Percentiles rank a stretch among this genome's conserved stretches.
Evolutionary conservation across 176 grass and related monocot species (phyloP).

Genomic region (Cymbopogon citratus): DNA sequence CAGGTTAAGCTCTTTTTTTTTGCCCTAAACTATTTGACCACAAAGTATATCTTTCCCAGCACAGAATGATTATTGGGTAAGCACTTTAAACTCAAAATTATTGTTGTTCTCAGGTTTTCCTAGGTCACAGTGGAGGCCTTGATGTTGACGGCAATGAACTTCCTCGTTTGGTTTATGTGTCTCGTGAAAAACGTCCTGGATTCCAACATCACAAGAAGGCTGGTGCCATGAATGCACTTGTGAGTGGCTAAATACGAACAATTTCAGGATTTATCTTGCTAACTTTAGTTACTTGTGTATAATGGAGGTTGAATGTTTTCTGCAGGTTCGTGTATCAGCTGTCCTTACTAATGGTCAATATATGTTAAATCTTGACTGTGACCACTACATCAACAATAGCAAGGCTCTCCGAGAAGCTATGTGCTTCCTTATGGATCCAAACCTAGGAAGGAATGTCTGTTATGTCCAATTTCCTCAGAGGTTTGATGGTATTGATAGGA

Average conservation of each 20-base stretch:
- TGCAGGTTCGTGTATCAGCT: slow-evolving; percentile 95
- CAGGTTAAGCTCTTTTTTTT: slow-evolving; percentile 46
- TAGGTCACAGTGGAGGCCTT: slow-evolving; percentile 96
- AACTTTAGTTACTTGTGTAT: slow-evolving; percentile 22
- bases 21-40: slow-evolving; percentile 23
- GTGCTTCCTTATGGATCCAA: slow-evolving; percentile 99
- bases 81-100: slow-evolving; percentile 13
- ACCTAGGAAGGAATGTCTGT: slow-evolving; percentile 81
- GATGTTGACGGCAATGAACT: slow-evolving; percentile 85
- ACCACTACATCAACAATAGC: slow-evolving; percentile 99
- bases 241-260: slow-evolving; percentile 48
- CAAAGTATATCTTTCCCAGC: slow-evolving; percentile 11
- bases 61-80: neutral
- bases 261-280: slow-evolving; percentile 14
- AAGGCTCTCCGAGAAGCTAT: slow-evolving; percentile 91
- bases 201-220: slow-evolving; percentile 99
- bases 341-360: slow-evolving; percentile 97
- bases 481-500: slow-evolving; percentile 90
- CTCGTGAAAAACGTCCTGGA: slow-evolving; percentile 98
- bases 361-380: slow-evolving; percentile 99
- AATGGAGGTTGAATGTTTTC: slow-evolving; percentile 15
- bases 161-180: slow-evolving; percentile 96
- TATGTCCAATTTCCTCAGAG: slow-evolving; percentile 98
- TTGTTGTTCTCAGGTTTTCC: slow-evolving; percentile 69
- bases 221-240: slow-evolving; percentile 99